Evolutionary conservation across 1,139 yeast species (phyloP).

Genomic region (Yamadazyma atlantica): DNA sequence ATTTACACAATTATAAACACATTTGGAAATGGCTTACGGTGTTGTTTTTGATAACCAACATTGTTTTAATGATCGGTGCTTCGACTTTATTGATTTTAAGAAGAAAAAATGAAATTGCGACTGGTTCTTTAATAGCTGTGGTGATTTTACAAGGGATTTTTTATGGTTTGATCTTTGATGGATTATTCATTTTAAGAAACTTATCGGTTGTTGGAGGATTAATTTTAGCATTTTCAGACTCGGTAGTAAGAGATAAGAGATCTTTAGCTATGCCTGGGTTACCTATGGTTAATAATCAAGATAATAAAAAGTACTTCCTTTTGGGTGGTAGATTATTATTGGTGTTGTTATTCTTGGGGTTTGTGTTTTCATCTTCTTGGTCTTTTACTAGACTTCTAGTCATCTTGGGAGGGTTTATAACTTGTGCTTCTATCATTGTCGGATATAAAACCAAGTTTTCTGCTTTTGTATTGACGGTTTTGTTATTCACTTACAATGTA

Average conservation of each 20-base stretch:
- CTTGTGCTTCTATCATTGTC: slow-evolving; percentile 79
- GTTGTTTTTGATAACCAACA: slow-evolving; percentile 61
- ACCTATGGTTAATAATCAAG: slow-evolving; percentile 82
- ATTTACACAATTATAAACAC: slow-evolving; percentile 77
- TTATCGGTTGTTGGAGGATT: slow-evolving; percentile 92
- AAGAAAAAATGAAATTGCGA: slow-evolving; percentile 69
- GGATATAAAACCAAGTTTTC: slow-evolving; percentile 94
- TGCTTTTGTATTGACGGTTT: slow-evolving; percentile 73
- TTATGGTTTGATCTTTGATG: slow-evolving; percentile 84
- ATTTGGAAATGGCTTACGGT: slow-evolving; percentile 79
- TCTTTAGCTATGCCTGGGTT: slow-evolving; percentile 80
- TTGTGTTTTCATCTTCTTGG: slow-evolving; percentile 78
- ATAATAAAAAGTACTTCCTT: slow-evolving; percentile 79
- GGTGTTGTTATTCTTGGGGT: slow-evolving; percentile 82
- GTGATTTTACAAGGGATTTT: slow-evolving; percentile 84
- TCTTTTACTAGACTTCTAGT: slow-evolving; percentile 64
- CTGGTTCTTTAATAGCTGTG: slow-evolving; percentile 67
- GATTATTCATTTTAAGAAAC: slow-evolving; percentile 80
- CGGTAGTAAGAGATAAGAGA: slow-evolving; percentile 79
- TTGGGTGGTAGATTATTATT: slow-evolving; percentile 88
- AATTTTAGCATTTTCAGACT: slow-evolving; percentile 83
- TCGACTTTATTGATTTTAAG: slow-evolving; percentile 73
- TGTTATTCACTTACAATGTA: slow-evolving; percentile 75
- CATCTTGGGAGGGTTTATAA: slow-evolving; percentile 66
- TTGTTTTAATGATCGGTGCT: slow-evolving; percentile 69